Evolutionary conservation across 306 rosid genomes (phyloP).

Genomic region (Glycine tomentella): DNA sequence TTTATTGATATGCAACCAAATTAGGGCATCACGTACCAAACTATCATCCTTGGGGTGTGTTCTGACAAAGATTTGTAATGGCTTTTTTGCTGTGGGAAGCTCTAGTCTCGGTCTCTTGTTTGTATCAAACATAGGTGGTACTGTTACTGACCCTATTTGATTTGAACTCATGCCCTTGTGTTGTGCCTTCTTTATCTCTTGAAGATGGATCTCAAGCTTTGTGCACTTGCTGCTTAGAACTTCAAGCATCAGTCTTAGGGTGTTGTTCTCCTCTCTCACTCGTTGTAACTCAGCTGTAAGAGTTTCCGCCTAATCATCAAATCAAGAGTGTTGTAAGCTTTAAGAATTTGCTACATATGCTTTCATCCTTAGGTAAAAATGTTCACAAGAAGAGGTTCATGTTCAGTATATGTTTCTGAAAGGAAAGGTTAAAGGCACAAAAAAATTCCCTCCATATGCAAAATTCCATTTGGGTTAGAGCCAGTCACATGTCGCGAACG

Average conservation of each 20-base stretch:
- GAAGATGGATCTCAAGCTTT: constrained; percentile 50
- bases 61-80: constrained; percentile 59
- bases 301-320: constrained; percentile 48
- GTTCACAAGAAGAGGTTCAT: neutral
- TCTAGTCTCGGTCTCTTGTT: constrained; percentile 58
- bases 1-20: too few species aligned
- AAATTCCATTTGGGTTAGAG: too few species aligned
- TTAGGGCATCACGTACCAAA: constrained; percentile 52
- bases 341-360: neutral
- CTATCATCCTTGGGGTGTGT: constrained; percentile 59
- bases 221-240: constrained; percentile 59
- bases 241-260: constrained; percentile 62
- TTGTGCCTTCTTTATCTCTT: constrained; percentile 42
- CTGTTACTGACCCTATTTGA: constrained; percentile 14
- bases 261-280: constrained; percentile 60
- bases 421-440: too few species aligned
- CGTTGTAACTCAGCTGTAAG: constrained; percentile 50
- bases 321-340: neutral
- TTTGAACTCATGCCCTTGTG: constrained; percentile 21
- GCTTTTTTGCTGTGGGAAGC: constrained; percentile 50
- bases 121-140: constrained; percentile 26
- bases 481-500: too few species aligned
- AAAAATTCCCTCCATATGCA: too few species aligned
- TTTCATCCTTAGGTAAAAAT: neutral
- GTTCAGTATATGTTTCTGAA: neutral